A percentile compares a stretch with the other conserved stretches of the same genome.
Evolutionary conservation across 305 asterid species (phyloP).

Genomic region (Ajuga reptans): DNA sequence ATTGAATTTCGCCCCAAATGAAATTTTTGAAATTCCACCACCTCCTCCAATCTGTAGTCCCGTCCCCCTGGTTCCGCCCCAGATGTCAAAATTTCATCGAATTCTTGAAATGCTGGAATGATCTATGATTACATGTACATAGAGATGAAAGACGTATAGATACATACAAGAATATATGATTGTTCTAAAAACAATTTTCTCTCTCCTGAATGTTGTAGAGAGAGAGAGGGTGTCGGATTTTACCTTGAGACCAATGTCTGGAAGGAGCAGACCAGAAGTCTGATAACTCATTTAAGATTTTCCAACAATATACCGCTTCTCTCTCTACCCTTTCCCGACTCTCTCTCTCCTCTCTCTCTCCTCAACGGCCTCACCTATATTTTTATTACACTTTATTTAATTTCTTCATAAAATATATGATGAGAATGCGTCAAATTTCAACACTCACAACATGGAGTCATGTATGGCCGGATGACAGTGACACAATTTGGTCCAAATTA

Average conservation of each 20-base stretch:
- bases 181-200: background rate
- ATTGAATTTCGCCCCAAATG: no score
- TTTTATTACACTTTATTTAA: slow-evolving; percentile 16
- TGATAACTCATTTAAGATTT: slow-evolving; percentile 38
- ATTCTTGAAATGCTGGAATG: slow-evolving; percentile 6
- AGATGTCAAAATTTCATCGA: no score
- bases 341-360: slow-evolving; percentile 26
- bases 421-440: slow-evolving; percentile 22
- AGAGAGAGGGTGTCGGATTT: background rate
- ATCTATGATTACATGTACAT: background rate
- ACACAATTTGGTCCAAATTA: background rate
- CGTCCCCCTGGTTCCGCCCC: no score
- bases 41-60: no score
- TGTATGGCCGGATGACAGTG: slow-evolving; percentile 4
- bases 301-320: slow-evolving; percentile 45
- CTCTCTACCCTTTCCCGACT: slow-evolving; percentile 36
- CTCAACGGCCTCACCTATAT: slow-evolving; percentile 28
- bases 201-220: background rate
- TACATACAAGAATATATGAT: background rate
- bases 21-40: no score
- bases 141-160: background rate
- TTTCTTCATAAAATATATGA: background rate
- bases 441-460: slow-evolving; percentile 12
- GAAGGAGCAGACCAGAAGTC: slow-evolving; percentile 50
- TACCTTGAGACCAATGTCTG: slow-evolving; percentile 75